These are phyloP conservation scores for Chernovozyma sophiae-reginae DNA, from an alignment of 1,139 yeast genomes.

Conservation along the genomic window DNA sequence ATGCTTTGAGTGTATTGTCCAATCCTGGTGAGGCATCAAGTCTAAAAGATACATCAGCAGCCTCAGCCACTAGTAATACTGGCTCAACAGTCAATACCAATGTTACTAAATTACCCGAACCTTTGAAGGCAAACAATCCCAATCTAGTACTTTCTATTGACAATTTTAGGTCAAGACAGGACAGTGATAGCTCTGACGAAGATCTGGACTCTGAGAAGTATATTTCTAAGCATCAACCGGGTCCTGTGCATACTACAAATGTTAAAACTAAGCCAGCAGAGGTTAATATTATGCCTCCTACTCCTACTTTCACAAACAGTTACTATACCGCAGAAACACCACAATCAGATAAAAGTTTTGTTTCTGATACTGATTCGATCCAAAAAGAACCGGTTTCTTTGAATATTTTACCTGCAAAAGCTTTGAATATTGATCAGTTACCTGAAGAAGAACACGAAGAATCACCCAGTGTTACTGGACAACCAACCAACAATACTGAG, in stretches of 20 bases:
- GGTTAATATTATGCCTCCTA: constrained; percentile 23
- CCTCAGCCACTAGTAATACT: not conserved
- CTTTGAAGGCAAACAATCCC: not conserved
- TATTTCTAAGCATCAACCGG: not conserved
- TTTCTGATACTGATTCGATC: constrained; percentile 36
- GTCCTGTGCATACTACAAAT: not conserved
- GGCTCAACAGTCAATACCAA: too few relatives aligned
- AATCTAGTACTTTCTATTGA: constrained; percentile 38
- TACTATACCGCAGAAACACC: constrained; percentile 25
- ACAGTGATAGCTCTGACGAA: constrained; percentile 12
- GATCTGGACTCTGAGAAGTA: constrained; percentile 11
- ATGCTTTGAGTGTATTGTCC: not conserved
- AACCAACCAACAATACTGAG: too few relatives aligned
- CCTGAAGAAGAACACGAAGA: not conserved
- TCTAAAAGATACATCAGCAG: not conserved
- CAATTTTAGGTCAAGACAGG: constrained; percentile 10
- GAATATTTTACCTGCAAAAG: constrained; percentile 8
- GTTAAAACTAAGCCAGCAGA: not conserved
- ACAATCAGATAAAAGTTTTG: constrained; percentile 29
- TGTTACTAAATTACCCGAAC: not conserved
- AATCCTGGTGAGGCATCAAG: not conserved
- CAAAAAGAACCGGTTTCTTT: constrained; percentile 31
- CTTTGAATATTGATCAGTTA: not conserved
- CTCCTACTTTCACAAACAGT: constrained; percentile 22
- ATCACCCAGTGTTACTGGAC: not conserved